Evolutionary conservation across 1,284 basidiomycete genomes (phyloP), one percentile per base, ranked within the genome.

Genomic region (Cutaneotrichosporon spelunceum): DNA sequence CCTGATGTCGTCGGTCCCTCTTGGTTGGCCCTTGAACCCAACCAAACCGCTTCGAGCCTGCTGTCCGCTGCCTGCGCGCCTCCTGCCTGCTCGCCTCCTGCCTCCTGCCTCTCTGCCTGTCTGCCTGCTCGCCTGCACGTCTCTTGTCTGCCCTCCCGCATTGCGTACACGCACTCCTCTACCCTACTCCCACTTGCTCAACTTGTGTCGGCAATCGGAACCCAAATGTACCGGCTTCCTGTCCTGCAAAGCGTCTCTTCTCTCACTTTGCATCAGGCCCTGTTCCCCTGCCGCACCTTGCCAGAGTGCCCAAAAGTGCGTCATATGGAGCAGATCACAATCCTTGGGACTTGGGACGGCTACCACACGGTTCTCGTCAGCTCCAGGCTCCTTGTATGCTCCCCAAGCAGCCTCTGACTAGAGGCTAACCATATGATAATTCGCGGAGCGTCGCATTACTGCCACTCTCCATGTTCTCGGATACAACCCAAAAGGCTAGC

Each of bases 1-100:
- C 48, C 48, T 50, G 48, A 50, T 50, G 48, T 50, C 27, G 48
- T 50, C 16, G 26, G 26, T 50, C 48, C 48, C 26, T 29, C 26
- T 26, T 50, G 39, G 19, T 6, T 19, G 8, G 19, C 39, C 39
- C 39, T 42, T 42, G 16, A 42, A 42, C 39, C 39, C 8, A 42
- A 42, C 39, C 39, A 19, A 42, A 19, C 36, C 39, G 19, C 39
- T 8, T 42, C 19, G 19, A 42, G 19, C 39, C 39, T 42, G 19
- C 39, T n/a, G 2, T n/a, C 19, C n/a, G n/a, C 7, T n/a, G 39
- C 48, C n/a, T 13, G 19, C 27, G 14, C 30, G 30, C 30, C 30
- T 42, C 19, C 13, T n/a, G 1, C 39, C 1, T n/a, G 39, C 48
- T 29, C 13, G 16, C 27, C 48, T 49, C 27, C n/a, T 26, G 24